Percentiles rank a stretch among this genome's conserved stretches.
Evolutionary conservation across 1,284 basidiomycete genomes (phyloP).

Genomic region (Malassezia nana): DNA sequence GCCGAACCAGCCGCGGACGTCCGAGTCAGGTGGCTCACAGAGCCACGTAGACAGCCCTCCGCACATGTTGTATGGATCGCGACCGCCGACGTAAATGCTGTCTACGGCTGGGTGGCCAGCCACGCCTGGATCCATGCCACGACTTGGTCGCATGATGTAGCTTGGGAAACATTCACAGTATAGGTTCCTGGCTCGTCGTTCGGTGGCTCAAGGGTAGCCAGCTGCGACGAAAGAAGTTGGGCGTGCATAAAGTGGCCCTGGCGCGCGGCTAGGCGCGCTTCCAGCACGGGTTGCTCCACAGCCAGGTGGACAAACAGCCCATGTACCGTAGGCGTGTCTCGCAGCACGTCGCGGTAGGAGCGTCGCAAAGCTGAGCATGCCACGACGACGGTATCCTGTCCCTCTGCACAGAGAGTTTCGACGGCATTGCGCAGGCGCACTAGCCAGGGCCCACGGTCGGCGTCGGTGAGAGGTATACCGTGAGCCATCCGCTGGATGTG

Average conservation of each 20-base stretch:
- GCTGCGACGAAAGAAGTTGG: conserved; percentile 72
- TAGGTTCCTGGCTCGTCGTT: background rate
- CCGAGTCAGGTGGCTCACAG: background rate
- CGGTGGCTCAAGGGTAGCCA: conserved; percentile 67
- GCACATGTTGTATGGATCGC: background rate
- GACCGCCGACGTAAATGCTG: background rate
- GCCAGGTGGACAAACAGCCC: conserved; percentile 76
- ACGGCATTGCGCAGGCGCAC: conserved; percentile 61
- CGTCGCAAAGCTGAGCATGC: conserved; percentile 76
- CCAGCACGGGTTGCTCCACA: conserved; percentile 58
- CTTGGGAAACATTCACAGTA: background rate
- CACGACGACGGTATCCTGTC: conserved; percentile 52
- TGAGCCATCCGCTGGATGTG: conserved; percentile 79
- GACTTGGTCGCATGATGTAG: background rate
- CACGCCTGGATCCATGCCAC: background rate
- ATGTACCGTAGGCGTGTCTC: conserved; percentile 51
- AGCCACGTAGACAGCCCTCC: background rate
- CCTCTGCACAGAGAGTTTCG: conserved; percentile 26
- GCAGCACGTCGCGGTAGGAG: conserved; percentile 68
- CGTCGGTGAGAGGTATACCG: conserved; percentile 67
- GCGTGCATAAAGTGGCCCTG: conserved; percentile 79
- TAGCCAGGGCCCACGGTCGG: conserved; percentile 73
- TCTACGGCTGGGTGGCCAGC: too few species aligned
- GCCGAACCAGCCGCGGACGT: background rate
- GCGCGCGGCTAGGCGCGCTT: conserved; percentile 62